These are phyloP conservation scores for Rhizoctonia solani DNA, from an alignment of 1,284 basidiomycete species.

Conservation along the genomic window DNA sequence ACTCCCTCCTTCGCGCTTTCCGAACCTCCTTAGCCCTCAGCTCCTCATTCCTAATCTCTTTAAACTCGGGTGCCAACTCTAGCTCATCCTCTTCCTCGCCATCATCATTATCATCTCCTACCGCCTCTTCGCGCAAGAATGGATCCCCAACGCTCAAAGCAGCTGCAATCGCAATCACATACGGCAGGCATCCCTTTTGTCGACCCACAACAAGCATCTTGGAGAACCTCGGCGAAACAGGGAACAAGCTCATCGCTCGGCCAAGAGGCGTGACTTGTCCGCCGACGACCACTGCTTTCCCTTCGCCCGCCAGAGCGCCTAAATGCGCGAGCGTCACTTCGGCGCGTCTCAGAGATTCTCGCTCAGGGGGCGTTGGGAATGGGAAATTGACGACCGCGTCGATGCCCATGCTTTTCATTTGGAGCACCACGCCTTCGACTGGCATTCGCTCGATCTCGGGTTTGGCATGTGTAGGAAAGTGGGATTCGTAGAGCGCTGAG, in stretches of 20 bases:
- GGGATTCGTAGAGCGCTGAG: slow-evolving; percentile 83
- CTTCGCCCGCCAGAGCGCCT: slow-evolving; percentile 67
- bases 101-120: slow-evolving; percentile 56
- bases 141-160: slow-evolving; percentile 95
- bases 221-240: slow-evolving; percentile 89
- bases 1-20: slow-evolving; percentile 68
- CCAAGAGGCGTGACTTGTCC: slow-evolving; percentile 87
- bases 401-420: slow-evolving; percentile 99
- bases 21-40: slow-evolving; percentile 69
- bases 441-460: slow-evolving; percentile 97
- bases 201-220: slow-evolving; percentile 93
- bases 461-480: slow-evolving; percentile 83
- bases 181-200: slow-evolving; percentile 90
- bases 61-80: slow-evolving; percentile 51
- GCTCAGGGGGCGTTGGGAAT: slow-evolving; percentile 95
- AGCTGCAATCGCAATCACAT: slow-evolving; percentile 90
- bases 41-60: slow-evolving; percentile 62
- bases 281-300: slow-evolving; percentile 44
- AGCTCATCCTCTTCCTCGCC: slow-evolving; percentile 49
- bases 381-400: slow-evolving; percentile 97
- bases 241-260: slow-evolving; percentile 89
- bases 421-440: slow-evolving; percentile 94
- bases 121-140: slow-evolving; percentile 81
- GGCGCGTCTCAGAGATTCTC: slow-evolving; percentile 75
- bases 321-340: slow-evolving; percentile 82